Base-by-base conservation (phyloP, 306 rosid species). In the Abrus precatorius region DNA sequence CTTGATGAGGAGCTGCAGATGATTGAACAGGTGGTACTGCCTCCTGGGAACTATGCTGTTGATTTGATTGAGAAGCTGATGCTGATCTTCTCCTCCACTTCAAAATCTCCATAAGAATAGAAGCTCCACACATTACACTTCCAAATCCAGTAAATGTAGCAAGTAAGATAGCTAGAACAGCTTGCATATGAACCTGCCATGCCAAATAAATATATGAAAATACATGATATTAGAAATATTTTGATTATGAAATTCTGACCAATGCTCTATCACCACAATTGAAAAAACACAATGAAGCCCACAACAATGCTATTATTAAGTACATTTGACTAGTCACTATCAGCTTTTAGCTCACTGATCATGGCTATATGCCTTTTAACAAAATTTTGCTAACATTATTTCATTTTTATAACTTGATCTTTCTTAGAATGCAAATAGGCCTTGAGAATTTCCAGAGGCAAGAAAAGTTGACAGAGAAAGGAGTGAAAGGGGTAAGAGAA, bases 131-230 rank as follows among this genome's bases (percentile, higher is more conserved):
- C 97, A 94, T 92, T 33, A 90, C 87, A 41, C 76, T 69, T 79
- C 92, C 98, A 72, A 94, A 90, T 9, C 98, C 97, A n/a, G 90
- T 74, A 38, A 94, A 81, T 28, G 92, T 90, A 75, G 95, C 98
- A 3, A 94, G 68, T 9, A 94, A 88, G 43, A 92, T 72, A n/a
- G 95, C 82, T 66, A 92, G 81, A 84, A 92, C 92, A 30, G 91
- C 81, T 74, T 89, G 89, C 84, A 90, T 84, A 44, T 77, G 91
- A 78, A 85, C 76, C 98, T 94, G 89, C 50, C 72, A 75, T 64
- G 62, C 60, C 83, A 76, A 38, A 80, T 52, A 55, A 79, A 33
- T 28, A 53, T 4, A 57, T 47, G 50, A 62, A 41, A 73, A 65
- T 27, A 47, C 66, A 76, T 52, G 3, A 11, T 33, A 60, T 14